Evolutionary conservation across 495 filamentous ascomycete species (phyloP).

Genomic region (Sabuloglossum arenarium): DNA sequence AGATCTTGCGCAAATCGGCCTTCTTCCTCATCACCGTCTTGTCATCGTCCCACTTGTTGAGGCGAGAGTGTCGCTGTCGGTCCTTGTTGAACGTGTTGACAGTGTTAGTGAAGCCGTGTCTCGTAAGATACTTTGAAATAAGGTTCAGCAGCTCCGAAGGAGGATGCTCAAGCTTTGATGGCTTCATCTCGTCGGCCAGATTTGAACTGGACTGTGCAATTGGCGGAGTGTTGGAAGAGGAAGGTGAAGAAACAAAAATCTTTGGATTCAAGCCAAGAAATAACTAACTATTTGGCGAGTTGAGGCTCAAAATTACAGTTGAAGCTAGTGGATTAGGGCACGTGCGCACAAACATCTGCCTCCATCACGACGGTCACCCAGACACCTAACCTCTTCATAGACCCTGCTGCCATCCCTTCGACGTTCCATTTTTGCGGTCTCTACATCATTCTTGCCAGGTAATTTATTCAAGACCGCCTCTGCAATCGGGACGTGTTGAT

Average conservation of each 20-base stretch:
- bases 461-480: too few species aligned
- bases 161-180: neutral
- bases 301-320: too few species aligned
- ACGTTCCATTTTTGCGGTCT: too few species aligned
- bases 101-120: neutral
- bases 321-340: neutral
- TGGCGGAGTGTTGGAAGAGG: neutral
- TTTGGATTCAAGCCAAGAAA: neutral
- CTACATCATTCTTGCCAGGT: too few species aligned
- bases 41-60: neutral
- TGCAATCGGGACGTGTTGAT: too few species aligned
- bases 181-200: neutral
- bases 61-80: neutral
- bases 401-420: too few species aligned
- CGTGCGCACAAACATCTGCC: too few species aligned
- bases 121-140: neutral
- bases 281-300: neutral
- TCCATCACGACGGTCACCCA: too few species aligned
- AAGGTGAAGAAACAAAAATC: neutral
- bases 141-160: neutral
- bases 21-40: neutral
- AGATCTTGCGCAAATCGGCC: neutral
- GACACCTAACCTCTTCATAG: too few species aligned
- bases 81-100: neutral
- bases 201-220: neutral